Percentiles rank a stretch among this genome's conserved stretches.
Evolutionary conservation across 768 basidiomycete genomes (phyloP).

Genomic region (Lactarius indigo): DNA sequence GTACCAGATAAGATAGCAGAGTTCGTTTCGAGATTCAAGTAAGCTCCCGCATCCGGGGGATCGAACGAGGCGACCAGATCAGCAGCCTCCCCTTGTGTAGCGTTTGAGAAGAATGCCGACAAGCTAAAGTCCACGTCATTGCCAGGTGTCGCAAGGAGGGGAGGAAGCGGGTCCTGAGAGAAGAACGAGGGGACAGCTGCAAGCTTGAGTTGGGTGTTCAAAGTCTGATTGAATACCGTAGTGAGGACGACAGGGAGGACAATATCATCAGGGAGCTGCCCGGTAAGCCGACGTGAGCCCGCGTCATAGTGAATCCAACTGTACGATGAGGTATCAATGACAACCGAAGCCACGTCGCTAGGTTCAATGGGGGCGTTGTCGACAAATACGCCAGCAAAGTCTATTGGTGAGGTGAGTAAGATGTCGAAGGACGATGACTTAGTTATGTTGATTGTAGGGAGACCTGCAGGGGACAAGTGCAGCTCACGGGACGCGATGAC

Average conservation of each 20-base stretch:
- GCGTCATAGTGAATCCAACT: slow-evolving; percentile 62
- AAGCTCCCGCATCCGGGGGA: slow-evolving; percentile 46
- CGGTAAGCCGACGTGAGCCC: slow-evolving; percentile 54
- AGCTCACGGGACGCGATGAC: slow-evolving; percentile 69
- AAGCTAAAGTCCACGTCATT: slow-evolving; percentile 52
- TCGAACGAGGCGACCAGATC: slow-evolving; percentile 53
- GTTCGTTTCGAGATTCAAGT: slow-evolving; percentile 50
- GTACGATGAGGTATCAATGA: slow-evolving; percentile 56
- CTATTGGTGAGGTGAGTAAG: slow-evolving; percentile 47
- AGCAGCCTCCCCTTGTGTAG: slow-evolving; percentile 43
- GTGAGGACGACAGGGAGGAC: slow-evolving; percentile 58
- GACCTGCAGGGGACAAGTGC: slow-evolving; percentile 40
- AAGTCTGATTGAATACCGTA: slow-evolving; percentile 63
- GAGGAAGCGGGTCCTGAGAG: slow-evolving; percentile 50
- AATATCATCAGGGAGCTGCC: slow-evolving; percentile 51
- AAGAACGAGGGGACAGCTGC: slow-evolving; percentile 75
- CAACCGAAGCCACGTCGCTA: slow-evolving; percentile 52
- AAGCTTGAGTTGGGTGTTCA: slow-evolving; percentile 61
- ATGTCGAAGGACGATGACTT: slow-evolving; percentile 50
- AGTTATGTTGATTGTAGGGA: slow-evolving; percentile 73
- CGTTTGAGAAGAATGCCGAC: slow-evolving; percentile 51
- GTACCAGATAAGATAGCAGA: slow-evolving; percentile 50
- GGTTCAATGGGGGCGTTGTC: slow-evolving; percentile 58
- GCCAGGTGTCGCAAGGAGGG: slow-evolving; percentile 51
- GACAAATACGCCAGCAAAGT: slow-evolving; percentile 61